Evolutionary conservation across 2,329 filamentous ascomycete species (phyloP).

Genomic region (Arachnomyces sp.): DNA sequence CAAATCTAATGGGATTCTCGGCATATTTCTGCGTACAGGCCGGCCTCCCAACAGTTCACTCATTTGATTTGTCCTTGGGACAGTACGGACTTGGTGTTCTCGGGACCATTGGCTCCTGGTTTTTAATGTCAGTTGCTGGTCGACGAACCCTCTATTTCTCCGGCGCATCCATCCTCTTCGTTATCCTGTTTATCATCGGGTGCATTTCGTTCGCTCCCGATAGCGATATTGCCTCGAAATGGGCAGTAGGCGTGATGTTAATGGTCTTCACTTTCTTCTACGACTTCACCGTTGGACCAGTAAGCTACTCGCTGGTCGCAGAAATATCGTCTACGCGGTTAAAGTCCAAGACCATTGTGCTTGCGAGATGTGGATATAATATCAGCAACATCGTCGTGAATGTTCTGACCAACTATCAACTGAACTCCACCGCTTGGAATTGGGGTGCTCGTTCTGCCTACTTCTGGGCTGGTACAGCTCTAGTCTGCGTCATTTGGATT

Average conservation of each 20-base stretch:
- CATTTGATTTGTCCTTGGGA: slow-evolving; percentile 38
- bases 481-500: slow-evolving; percentile 32
- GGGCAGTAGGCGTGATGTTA: slow-evolving; percentile 40
- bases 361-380: slow-evolving; percentile 46
- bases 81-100: slow-evolving; percentile 55
- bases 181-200: slow-evolving; percentile 23
- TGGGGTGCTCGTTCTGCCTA: slow-evolving; percentile 32
- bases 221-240: slow-evolving; percentile 21
- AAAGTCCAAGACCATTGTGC: slow-evolving; percentile 48
- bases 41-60: slow-evolving; percentile 23
- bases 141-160: slow-evolving; percentile 33
- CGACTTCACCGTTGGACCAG: slow-evolving; percentile 48
- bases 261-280: slow-evolving; percentile 49
- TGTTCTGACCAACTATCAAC: slow-evolving; percentile 16
- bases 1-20: slow-evolving; percentile 25
- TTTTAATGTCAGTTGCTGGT: slow-evolving; percentile 29
- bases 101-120: slow-evolving; percentile 46
- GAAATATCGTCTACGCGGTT: slow-evolving; percentile 50
- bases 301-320: slow-evolving; percentile 47
- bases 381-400: slow-evolving; percentile 42
- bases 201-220: slow-evolving; percentile 14
- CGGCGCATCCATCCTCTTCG: slow-evolving; percentile 16
- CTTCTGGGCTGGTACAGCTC: slow-evolving; percentile 34
- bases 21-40: slow-evolving; percentile 32
- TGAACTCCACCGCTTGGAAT: slow-evolving; percentile 24